phyloP scores from a whole-genome alignment of 2,329 filamentous ascomycete genomes.

The Stagonosporopsis chrysanthemi region DNA sequence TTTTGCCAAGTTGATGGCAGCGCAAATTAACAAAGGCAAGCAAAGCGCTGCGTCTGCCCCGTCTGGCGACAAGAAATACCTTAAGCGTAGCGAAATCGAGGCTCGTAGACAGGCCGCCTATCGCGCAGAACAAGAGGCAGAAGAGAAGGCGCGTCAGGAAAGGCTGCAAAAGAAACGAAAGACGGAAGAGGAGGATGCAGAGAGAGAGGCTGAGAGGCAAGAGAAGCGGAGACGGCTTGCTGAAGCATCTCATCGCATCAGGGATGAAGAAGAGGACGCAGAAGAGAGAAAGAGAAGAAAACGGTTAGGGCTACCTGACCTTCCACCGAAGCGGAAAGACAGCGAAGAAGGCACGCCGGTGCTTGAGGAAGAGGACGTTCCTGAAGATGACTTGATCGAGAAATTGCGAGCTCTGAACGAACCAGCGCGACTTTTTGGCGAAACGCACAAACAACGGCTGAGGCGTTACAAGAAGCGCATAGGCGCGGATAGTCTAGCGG shows the following conservation, averaged over 20 bases:
- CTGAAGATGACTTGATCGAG: slow-evolving; percentile 71
- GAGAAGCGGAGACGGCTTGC: slow-evolving; percentile 84
- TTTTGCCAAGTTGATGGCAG: slow-evolving; percentile 91
- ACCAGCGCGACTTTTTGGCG: slow-evolving; percentile 80
- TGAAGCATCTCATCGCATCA: slow-evolving; percentile 74
- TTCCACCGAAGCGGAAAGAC: slow-evolving; percentile 61
- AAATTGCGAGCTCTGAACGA: slow-evolving; percentile 76
- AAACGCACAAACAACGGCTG: slow-evolving; percentile 73
- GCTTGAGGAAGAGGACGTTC: slow-evolving; percentile 67
- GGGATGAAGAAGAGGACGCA: slow-evolving; percentile 75
- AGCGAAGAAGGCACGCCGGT: slow-evolving; percentile 54
- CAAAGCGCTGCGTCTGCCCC: slow-evolving; percentile 50
- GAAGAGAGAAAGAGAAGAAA: slow-evolving; percentile 77
- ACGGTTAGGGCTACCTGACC: slow-evolving; percentile 79
- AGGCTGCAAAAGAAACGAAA: slow-evolving; percentile 82
- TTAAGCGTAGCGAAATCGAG: slow-evolving; percentile 86
- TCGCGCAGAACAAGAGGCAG: slow-evolving; percentile 76
- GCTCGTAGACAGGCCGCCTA: slow-evolving; percentile 82
- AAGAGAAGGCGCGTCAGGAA: slow-evolving; percentile 74
- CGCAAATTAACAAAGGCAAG: slow-evolving; percentile 87
- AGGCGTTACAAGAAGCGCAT: slow-evolving; percentile 73
- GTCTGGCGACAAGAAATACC: slow-evolving; percentile 68
- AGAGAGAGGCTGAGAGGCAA: slow-evolving; percentile 72
- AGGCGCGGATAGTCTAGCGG: slow-evolving; percentile 51
- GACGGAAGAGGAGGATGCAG: slow-evolving; percentile 82